phyloP scores from a whole-genome alignment of 805 yeast species.

The Maudiozyma pseudohumilis region DNA sequence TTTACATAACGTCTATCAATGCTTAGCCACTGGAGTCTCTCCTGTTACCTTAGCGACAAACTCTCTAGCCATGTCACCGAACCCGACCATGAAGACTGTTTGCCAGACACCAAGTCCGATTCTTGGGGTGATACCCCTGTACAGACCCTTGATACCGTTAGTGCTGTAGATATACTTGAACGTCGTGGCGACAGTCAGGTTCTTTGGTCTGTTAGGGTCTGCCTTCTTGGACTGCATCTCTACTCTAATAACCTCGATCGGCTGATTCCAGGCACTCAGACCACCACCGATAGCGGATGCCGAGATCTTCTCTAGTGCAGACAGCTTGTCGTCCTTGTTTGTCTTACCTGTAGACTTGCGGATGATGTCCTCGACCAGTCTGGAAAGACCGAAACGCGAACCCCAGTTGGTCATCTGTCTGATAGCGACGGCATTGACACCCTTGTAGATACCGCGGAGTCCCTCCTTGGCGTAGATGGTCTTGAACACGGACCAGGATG shows the following conservation, averaged over 20 bases:
- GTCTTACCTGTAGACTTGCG: slow-evolving; percentile 53
- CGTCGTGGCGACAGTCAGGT: slow-evolving; percentile 67
- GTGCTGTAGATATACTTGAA: slow-evolving; percentile 71
- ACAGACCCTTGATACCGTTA: slow-evolving; percentile 83
- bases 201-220: slow-evolving; percentile 94
- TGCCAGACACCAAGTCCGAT: slow-evolving; percentile 97
- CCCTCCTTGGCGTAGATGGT: slow-evolving; percentile 83
- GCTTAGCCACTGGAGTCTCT: slow-evolving; percentile 39
- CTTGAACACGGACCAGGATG: slow-evolving; percentile 77
- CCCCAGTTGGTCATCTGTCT: slow-evolving; percentile 99
- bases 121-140: slow-evolving; percentile 95
- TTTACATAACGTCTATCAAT: slow-evolving; percentile 8
- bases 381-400: slow-evolving; percentile 84
- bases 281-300: slow-evolving; percentile 95
- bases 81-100: slow-evolving; percentile 95
- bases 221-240: slow-evolving; percentile 95
- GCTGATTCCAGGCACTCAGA: slow-evolving; percentile 96
- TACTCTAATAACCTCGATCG: slow-evolving; percentile 93
- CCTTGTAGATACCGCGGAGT: slow-evolving; percentile 88
- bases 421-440: slow-evolving; percentile 97
- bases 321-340: slow-evolving; percentile 46
- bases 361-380: slow-evolving; percentile 83
- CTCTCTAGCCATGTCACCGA: slow-evolving; percentile 87
- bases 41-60: slow-evolving; percentile 55
- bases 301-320: slow-evolving; percentile 68